These are phyloP conservation scores for Pleurotus platypus DNA, from an alignment of 768 basidiomycete genomes.

Conservation along the genomic window DNA sequence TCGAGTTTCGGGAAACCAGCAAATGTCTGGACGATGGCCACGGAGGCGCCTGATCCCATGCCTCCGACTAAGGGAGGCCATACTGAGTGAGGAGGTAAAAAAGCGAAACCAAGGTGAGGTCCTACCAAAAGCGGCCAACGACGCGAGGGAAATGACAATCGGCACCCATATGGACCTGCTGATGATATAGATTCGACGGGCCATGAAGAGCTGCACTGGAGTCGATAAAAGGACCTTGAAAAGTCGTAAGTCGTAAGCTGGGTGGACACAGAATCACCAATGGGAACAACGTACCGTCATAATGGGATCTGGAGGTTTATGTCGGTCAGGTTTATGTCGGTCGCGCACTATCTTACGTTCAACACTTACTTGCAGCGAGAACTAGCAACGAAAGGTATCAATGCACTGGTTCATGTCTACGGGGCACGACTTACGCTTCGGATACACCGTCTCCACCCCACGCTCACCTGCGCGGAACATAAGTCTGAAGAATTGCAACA, in stretches of 20 bases:
- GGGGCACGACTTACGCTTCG: conserved; percentile 20
- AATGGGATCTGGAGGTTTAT: conserved; percentile 23
- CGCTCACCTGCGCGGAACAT: not conserved
- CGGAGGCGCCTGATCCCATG: not conserved
- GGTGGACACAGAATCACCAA: not conserved
- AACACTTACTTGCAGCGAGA: conserved; percentile 24
- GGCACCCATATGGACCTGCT: not conserved
- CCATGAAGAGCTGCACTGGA: conserved; percentile 5
- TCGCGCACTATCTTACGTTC: not conserved
- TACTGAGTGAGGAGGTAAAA: not conserved
- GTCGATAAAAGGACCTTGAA: conserved; percentile 5
- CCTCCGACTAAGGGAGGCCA: not conserved
- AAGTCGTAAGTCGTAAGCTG: not conserved
- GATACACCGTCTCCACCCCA: conserved; percentile 16
- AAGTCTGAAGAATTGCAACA: not conserved
- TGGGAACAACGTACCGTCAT: conserved; percentile 22
- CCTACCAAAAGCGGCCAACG: not conserved
- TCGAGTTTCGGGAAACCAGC: not conserved
- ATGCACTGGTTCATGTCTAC: not conserved
- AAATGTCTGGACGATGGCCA: not conserved
- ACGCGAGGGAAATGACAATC: not conserved
- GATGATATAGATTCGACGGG: not conserved
- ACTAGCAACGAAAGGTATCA: conserved; percentile 16
- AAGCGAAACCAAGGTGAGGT: not conserved
- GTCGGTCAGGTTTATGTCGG: not conserved